These are phyloP conservation scores for Pseudomassariella vexata DNA, from an alignment of 2,329 filamentous ascomycete genomes.

Conservation along the genomic window DNA sequence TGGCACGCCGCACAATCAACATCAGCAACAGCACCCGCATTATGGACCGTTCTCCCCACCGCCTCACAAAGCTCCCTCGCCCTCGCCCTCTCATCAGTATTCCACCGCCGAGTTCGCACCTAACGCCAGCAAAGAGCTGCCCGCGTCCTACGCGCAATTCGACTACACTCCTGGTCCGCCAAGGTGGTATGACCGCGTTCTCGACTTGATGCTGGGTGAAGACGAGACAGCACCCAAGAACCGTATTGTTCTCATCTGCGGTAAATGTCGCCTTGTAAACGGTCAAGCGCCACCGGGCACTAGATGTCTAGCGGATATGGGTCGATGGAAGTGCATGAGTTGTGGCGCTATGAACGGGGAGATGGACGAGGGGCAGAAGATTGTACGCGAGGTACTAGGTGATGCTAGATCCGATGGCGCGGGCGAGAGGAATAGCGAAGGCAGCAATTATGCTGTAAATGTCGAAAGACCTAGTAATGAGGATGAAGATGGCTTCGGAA, in stretches of 20 bases:
- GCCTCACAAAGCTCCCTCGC: conserved; percentile 9
- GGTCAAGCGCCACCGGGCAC: conserved; percentile 90
- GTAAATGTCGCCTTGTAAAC: conserved; percentile 79
- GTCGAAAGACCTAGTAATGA: background rate
- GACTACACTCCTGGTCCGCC: conserved; percentile 27
- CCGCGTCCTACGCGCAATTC: conserved; percentile 26
- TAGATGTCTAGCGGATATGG: conserved; percentile 70
- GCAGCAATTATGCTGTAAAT: background rate
- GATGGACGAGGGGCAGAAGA: conserved; percentile 68
- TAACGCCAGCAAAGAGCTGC: conserved; percentile 52
- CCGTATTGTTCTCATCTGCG: conserved; percentile 80
- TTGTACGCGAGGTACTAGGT: conserved; percentile 59
- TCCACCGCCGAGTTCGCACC: conserved; percentile 64
- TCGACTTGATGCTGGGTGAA: conserved; percentile 89
- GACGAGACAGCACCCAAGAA: conserved; percentile 93
- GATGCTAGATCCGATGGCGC: background rate
- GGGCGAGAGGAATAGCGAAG: conserved; percentile 1
- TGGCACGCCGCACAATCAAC: conserved; percentile 20
- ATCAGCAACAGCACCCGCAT: conserved; percentile 14
- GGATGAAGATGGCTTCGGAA: background rate
- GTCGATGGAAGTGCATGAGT: conserved; percentile 82
- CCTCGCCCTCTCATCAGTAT: conserved; percentile 24
- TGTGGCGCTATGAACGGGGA: conserved; percentile 79
- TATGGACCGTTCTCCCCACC: background rate
- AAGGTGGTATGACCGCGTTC: conserved; percentile 90